phyloP scores from a whole-genome alignment of 139 green algal genomes.

The Chlorella vulgaris region DNA sequence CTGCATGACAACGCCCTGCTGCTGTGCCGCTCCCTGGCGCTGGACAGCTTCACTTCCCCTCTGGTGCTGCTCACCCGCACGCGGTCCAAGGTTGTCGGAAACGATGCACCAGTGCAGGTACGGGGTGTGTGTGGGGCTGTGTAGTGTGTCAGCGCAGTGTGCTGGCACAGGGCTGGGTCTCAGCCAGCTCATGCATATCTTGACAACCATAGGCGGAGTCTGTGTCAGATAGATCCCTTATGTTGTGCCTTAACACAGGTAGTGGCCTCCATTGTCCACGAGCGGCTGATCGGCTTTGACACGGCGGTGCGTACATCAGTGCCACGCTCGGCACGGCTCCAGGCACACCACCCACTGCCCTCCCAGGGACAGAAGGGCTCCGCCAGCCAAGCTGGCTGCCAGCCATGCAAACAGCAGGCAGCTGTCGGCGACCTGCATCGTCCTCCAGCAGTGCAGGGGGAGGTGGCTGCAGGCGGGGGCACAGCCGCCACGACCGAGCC shows the following conservation, averaged over 20 bases:
- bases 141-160: neutral
- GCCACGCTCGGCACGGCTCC: neutral
- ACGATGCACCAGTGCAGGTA: neutral
- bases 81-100: neutral
- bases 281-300: conserved; percentile 58
- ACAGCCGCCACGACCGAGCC: no score
- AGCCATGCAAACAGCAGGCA: no score
- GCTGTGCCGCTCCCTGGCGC: conserved; percentile 47
- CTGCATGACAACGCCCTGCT: conserved; percentile 71
- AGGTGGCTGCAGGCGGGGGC: no score
- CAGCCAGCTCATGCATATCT: no score
- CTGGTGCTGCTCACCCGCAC: conserved; percentile 14
- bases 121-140: neutral
- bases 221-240: neutral
- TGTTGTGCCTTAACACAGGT: conserved; percentile 6
- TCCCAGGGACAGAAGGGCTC: no score
- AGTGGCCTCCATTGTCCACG: conserved; percentile 57
- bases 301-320: neutral
- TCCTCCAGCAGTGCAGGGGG: no score
- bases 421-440: no score
- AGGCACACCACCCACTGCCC: neutral
- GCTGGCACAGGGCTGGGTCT: no score
- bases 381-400: no score
- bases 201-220: neutral
- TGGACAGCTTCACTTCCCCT: conserved; percentile 70